Evolutionary conservation across 169 alveolate species (phyloP), one percentile per base, ranked within the genome.

Genomic region (Miamiensis avidus): DNA sequence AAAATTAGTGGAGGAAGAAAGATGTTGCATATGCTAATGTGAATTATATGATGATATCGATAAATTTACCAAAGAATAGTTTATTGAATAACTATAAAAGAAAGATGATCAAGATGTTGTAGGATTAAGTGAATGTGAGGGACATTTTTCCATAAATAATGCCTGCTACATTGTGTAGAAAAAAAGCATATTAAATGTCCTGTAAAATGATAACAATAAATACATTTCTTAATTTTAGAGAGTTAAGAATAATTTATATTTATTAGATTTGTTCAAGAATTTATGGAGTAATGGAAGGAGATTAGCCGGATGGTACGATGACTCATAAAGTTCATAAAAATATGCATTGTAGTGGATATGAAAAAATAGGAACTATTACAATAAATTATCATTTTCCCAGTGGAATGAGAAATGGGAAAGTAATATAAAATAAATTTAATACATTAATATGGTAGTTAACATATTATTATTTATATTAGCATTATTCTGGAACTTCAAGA

Each of bases 401-500:
- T 31, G 92, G 95, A 31, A 82, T 82, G 25, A 32, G 76, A 81
- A 84, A 92, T 78, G 96, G 96, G 0, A 79, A 76, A n/a, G 69
- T 49, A 49, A 49, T 11, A 49, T 49, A 49, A 49, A 49, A 49
- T 11, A 49, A 49, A 11, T 11, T 20, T 49, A 49, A 49, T 49
- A 49, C 4, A 11, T 11, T 49, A 49, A 49, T 49, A 49, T 11
- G 4, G 20, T 11, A 49, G 69, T 11, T 11, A 49, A 49, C 20
- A 11, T 49, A 49, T 49, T 11, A 11, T 49, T 20, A 49, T 49
- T 11, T 49, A 49, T 49, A 49, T 49, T 49, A 49, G 69, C 25
- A 34, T n/a, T 93, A 88, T 76, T 78, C 90, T 64, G 97, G 98
- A n/a, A 95, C 99, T 33, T 30, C 73, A n/a, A 92, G 99, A 86